These are phyloP conservation scores for Harringtonia aguacate DNA, from an alignment of 2,329 filamentous ascomycete species.

Conservation along the genomic window DNA sequence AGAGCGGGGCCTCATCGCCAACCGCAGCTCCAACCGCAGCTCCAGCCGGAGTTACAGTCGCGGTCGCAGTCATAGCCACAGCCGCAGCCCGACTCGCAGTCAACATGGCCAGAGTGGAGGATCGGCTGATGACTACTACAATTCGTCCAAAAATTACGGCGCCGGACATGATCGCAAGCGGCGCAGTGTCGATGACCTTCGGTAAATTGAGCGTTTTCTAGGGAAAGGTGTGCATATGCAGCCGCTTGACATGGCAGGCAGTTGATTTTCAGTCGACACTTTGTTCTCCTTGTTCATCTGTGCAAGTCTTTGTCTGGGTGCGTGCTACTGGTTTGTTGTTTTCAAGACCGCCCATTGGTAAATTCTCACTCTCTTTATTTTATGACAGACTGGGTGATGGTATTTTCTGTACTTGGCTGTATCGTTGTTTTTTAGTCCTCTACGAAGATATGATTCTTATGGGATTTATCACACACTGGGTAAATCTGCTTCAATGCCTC, in stretches of 20 bases:
- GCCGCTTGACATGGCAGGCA: too few relatives aligned
- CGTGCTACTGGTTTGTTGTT: too few relatives aligned
- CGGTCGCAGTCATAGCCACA: not conserved
- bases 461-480: not conserved
- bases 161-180: not conserved
- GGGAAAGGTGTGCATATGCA: too few relatives aligned
- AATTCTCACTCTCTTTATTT: not conserved
- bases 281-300: too few relatives aligned
- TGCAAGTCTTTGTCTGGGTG: too few relatives aligned
- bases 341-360: too few relatives aligned
- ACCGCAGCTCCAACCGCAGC: constrained; percentile 6
- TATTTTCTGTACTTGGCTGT: not conserved
- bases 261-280: too few relatives aligned
- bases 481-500: too few relatives aligned
- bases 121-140: constrained; percentile 11
- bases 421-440: not conserved
- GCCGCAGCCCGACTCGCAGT: not conserved
- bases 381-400: too few relatives aligned
- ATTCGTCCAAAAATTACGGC: not conserved
- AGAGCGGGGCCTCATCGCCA: constrained; percentile 7
- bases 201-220: not conserved
- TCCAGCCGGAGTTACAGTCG: not conserved
- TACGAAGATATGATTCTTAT: not conserved
- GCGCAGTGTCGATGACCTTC: not conserved
- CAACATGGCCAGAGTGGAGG: constrained; percentile 2